Evolutionary conservation across 2,329 filamentous ascomycete species (phyloP), one percentile per base, ranked within the genome.

Genomic region (Fusarium coffeatum): DNA sequence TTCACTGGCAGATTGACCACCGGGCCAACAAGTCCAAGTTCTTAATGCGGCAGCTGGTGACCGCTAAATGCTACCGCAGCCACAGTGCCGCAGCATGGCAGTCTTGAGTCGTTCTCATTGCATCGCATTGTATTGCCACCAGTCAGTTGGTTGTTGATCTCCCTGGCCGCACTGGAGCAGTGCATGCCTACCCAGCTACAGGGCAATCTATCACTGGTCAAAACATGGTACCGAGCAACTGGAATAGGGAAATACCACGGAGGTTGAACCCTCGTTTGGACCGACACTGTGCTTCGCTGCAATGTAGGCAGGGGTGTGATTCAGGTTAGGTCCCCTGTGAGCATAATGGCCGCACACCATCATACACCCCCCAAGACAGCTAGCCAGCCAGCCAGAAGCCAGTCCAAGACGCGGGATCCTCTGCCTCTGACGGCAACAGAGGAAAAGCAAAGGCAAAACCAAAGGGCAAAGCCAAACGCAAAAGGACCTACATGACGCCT

Each of bases 191-290:
- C 30, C 23, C 20, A 25, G 28, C 22, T 47, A 55, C 53, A 47
- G 28, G 53, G 40, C 53, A 48, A 28, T 37, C 45, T 37, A 37
- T 37, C 16, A 34, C 59, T 55, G 32, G 20, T 34, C 41, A 59
- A 37, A 65, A 37, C 54, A 66, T 49, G 59, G 59, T 68, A 67
- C 66, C 66, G 57, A 62, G 46, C 49, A 62, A 34, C 54, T 69
- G 67, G 66, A 69, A 69, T 59, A 66, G 62, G 67, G 67, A 67
- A 69, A 69, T 69, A 70, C 66, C 63, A 69, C 66, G 67, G 67
- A 69, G 62, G 49, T 57, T 70, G 47, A 55, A 40, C 66, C 58
- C 16, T 55, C 48, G 66, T 69, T 60, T 34, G 63, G 63, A 49
- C 30, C 55, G 25, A 49, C 28, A 68, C 57, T 69, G 67, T 64